Conservation (phyloP, 108 stramenopile species). For the Nitzschia palea region DNA sequence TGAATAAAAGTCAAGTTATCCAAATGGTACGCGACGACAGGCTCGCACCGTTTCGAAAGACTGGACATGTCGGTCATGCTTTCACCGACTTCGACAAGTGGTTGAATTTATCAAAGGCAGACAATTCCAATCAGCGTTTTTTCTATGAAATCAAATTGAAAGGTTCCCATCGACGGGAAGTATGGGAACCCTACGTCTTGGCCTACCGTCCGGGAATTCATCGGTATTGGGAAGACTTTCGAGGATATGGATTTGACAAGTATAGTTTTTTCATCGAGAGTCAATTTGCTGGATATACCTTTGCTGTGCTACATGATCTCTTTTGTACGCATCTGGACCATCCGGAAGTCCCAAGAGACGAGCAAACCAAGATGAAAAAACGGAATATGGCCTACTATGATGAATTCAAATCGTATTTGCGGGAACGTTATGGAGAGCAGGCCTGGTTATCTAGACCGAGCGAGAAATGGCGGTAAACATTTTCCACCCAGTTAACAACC, state of each 20-base stretch:
- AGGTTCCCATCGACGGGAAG: neutral
- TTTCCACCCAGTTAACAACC: too few species aligned
- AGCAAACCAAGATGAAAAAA: neutral
- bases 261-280: constrained; percentile 17
- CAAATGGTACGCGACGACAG: neutral
- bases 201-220: constrained; percentile 23
- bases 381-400: neutral
- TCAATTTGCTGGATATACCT: constrained; percentile 20
- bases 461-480: too few species aligned
- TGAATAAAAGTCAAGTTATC: neutral
- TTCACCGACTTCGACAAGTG: neutral
- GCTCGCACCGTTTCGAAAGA: neutral
- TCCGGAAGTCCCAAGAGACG: constrained; percentile 7
- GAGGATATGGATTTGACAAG: constrained; percentile 25
- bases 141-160: neutral
- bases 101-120: neutral
- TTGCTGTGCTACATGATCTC: constrained; percentile 18
- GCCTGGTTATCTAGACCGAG: neutral
- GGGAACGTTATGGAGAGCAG: neutral
- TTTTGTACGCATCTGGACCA: constrained; percentile 24
- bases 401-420: neutral
- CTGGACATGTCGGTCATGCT: neutral
- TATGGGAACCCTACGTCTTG: constrained; percentile 27
- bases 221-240: constrained; percentile 24
- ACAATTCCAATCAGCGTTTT: neutral